Percentiles rank a stretch among this genome's conserved stretches.
phyloP scores from a whole-genome alignment of 177 flowering plant genomes.

The Vitis hybrid region DNA sequence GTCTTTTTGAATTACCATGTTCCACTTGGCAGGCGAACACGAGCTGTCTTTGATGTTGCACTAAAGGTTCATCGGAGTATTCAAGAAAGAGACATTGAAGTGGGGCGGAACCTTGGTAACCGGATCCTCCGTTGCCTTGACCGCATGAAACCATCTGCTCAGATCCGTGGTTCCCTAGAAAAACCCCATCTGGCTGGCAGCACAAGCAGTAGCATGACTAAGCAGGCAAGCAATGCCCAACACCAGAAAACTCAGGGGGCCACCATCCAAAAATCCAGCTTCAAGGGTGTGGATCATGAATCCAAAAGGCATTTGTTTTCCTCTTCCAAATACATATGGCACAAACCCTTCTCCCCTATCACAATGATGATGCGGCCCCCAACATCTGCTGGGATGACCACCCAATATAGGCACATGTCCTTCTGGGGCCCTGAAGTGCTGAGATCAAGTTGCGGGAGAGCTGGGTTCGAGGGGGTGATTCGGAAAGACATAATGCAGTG shows the following conservation, averaged over 20 bases:
- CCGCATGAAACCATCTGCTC: constrained; percentile 76
- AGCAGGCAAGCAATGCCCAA: constrained; percentile 28
- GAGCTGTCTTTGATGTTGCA: constrained; percentile 69
- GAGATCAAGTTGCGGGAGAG: constrained; percentile 16
- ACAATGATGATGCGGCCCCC: constrained; percentile 49
- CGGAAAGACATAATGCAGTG: constrained; percentile 73
- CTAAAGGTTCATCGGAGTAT: constrained; percentile 64
- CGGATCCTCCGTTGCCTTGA: constrained; percentile 84
- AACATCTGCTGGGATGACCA: constrained; percentile 32
- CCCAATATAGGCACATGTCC: constrained; percentile 47
- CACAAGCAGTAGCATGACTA: constrained; percentile 20
- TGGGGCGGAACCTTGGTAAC: constrained; percentile 78
- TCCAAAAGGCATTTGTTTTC: constrained; percentile 43
- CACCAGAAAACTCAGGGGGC: constrained; percentile 22
- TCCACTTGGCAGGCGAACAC: constrained; percentile 56
- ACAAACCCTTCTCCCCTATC: constrained; percentile 52
- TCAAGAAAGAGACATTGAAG: constrained; percentile 84
- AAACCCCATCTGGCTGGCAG: constrained; percentile 15
- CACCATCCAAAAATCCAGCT: constrained; percentile 20
- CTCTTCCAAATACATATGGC: constrained; percentile 32
- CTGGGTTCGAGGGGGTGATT: constrained; percentile 43
- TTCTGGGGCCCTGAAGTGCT: constrained; percentile 17
- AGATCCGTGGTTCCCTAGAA: constrained; percentile 50
- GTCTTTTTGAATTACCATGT: background rate
- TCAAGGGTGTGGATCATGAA: constrained; percentile 13